Evolutionary conservation across 2,329 filamentous ascomycete genomes (phyloP).

Genomic region (Cercospora canescens): DNA sequence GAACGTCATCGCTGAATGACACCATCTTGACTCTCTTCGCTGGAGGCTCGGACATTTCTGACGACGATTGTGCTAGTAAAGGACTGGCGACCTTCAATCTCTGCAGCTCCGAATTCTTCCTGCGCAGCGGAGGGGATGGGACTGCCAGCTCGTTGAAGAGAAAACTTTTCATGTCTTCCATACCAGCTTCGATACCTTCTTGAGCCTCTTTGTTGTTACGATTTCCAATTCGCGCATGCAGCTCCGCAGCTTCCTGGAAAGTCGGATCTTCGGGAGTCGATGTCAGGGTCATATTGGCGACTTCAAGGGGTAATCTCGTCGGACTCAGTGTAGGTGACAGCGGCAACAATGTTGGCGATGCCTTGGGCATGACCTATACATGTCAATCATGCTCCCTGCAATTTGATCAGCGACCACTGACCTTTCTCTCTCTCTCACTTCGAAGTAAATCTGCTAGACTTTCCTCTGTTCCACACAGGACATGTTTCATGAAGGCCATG

Average conservation of each 20-base stretch:
- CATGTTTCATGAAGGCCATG: conserved; percentile 39
- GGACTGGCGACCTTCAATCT: conserved; percentile 50
- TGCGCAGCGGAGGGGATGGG: conserved; percentile 35
- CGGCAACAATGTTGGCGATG: conserved; percentile 51
- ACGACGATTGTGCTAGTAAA: conserved; percentile 40
- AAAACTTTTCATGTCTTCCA: neutral
- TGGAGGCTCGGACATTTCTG: conserved; percentile 38
- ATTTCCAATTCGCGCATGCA: conserved; percentile 35
- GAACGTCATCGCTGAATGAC: conserved; percentile 40
- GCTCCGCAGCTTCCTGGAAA: conserved; percentile 24
- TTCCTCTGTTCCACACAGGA: conserved; percentile 26
- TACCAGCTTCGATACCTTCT: conserved; percentile 20
- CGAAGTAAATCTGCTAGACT: conserved; percentile 17
- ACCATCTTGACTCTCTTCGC: conserved; percentile 44
- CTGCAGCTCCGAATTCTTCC: conserved; percentile 34
- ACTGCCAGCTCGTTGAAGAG: neutral
- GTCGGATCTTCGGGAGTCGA: conserved; percentile 35
- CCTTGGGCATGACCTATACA: conserved; percentile 34
- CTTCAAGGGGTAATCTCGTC: conserved; percentile 23
- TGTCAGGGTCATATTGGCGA: conserved; percentile 33
- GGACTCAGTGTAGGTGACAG: conserved; percentile 42
- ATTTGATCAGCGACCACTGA: neutral
- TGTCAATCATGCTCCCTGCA: conserved; percentile 20
- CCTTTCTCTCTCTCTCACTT: conserved; percentile 31
- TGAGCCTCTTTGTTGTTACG: conserved; percentile 26